Conservation (phyloP, 371 early-diverging fungal genomes). For the Conidiobolus incongruus region DNA sequence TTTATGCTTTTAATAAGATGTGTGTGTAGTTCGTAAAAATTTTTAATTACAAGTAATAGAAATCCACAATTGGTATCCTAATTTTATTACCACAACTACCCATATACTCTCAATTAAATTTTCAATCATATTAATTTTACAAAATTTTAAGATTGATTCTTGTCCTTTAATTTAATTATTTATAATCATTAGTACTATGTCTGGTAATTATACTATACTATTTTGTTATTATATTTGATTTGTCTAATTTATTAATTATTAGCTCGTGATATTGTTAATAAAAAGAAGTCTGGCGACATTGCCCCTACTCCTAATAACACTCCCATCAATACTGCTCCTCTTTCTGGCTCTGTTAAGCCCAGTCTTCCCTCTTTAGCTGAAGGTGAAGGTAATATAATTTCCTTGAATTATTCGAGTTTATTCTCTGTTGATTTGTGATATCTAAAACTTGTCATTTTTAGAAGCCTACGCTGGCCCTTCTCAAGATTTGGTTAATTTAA, state of each 20-base stretch:
- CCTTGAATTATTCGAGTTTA: neutral
- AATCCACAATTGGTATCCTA: too few relatives aligned
- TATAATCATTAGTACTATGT: too few relatives aligned
- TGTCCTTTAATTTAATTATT: too few relatives aligned
- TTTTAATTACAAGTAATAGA: too few relatives aligned
- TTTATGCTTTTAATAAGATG: too few relatives aligned
- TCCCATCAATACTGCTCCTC: slow-evolving; percentile 37
- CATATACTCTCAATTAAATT: too few relatives aligned
- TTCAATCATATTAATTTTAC: too few relatives aligned
- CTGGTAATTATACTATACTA: too few relatives aligned
- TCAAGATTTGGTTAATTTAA: neutral
- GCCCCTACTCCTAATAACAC: slow-evolving; percentile 58
- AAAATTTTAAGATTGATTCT: too few relatives aligned
- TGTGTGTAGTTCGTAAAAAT: too few relatives aligned
- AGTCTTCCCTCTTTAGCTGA: slow-evolving; percentile 18
- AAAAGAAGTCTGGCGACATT: slow-evolving; percentile 20
- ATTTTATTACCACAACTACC: too few relatives aligned
- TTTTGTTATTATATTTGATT: too few relatives aligned
- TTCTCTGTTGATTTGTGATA: neutral
- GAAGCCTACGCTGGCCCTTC: neutral
- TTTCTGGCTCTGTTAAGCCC: slow-evolving; percentile 22
- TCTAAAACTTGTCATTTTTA: neutral
- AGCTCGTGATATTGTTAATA: slow-evolving; percentile 15
- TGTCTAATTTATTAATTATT: neutral
- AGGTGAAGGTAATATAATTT: slow-evolving; percentile 8